Base-by-base conservation (phyloP, 768 basidiomycete genomes). In the Amanita rimosa region DNA sequence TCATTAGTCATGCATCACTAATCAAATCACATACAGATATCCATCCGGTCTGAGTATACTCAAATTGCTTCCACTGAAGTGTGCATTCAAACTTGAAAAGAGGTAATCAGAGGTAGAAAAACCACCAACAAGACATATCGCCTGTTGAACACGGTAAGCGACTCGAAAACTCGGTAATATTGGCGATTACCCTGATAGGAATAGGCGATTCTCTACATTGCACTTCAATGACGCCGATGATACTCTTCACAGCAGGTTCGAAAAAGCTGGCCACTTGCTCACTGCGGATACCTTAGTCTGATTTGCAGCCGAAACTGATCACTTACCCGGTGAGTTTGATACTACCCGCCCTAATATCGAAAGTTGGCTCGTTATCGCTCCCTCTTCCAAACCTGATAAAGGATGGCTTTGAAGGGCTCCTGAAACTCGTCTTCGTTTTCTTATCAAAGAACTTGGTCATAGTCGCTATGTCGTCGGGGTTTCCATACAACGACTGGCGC, bases 71-170 rank as follows among this genome's bases (percentile, higher is more conserved):
- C 56, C 46, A 13, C 64, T 60, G 5, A 76, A 63, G 13, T 65
- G 54, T 27, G 50, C 53, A 43, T 69, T 67, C 17, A 76, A 64
- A 40, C 64, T 62, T 1, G 60, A 52, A 51, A 71, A 76, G 14
- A 79, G 57, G 66, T 68, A 76, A 38, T 72, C 68, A 50, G 68
- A 76, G 1, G 73, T 71, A 8, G 71, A 69, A 57, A 78, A 78
- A 0, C 75, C 76, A 6, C 77, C 76, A 2, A 79, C 75, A 10
- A 78, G 60, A 46, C 77, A 69, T 19, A 75, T 64, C 9, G 64
- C 51, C 67, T 70, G 42, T 31, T 39, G 21, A 37, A 39, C 8
- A 17, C 14, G 26, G 3, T 33, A 9, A 29, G 16, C 9, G 21
- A 11, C 35, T 36, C 2, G 22, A 13, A 29, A 16, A 6, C 0